A percentile compares a stretch with the other conserved stretches of the same genome.
phyloP scores from a whole-genome alignment of 345 rosid genomes.

The Bruguiera parviflora region DNA sequence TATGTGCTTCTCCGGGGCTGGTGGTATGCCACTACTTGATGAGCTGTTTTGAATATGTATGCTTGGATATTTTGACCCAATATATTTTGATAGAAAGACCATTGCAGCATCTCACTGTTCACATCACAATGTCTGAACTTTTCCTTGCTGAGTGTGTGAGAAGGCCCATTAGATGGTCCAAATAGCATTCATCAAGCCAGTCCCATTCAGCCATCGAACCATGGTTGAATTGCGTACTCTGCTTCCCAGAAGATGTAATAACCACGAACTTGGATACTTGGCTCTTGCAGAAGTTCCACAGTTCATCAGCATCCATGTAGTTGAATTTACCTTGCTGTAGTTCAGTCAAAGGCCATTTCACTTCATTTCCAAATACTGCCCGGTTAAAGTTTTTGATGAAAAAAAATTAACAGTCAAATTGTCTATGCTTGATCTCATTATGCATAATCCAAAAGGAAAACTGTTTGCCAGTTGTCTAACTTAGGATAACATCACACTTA shows the following conservation, averaged over 20 bases:
- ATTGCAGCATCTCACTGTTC: constrained; percentile 60
- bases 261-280: constrained; percentile 53
- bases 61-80: constrained; percentile 54
- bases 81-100: constrained; percentile 67
- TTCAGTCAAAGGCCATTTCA: constrained; percentile 98
- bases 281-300: constrained; percentile 53
- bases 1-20: constrained; percentile 64
- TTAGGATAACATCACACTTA: constrained; percentile 61
- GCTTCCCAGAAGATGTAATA: constrained; percentile 55
- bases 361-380: constrained; percentile 88
- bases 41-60: no score
- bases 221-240: constrained; percentile 43
- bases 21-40: constrained; percentile 43
- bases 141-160: constrained; percentile 48
- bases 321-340: constrained; percentile 65
- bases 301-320: constrained; percentile 52
- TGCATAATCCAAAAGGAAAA: constrained; percentile 84
- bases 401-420: constrained; percentile 80
- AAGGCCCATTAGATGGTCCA: constrained; percentile 32
- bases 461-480: constrained; percentile 62
- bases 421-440: constrained; percentile 71
- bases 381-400: constrained; percentile 56
- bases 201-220: constrained; percentile 41
- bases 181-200: constrained; percentile 35
- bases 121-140: constrained; percentile 72